These are phyloP conservation scores for Peniophora sp. DNA, from an alignment of 1,284 basidiomycete species.

Conservation along the genomic window DNA sequence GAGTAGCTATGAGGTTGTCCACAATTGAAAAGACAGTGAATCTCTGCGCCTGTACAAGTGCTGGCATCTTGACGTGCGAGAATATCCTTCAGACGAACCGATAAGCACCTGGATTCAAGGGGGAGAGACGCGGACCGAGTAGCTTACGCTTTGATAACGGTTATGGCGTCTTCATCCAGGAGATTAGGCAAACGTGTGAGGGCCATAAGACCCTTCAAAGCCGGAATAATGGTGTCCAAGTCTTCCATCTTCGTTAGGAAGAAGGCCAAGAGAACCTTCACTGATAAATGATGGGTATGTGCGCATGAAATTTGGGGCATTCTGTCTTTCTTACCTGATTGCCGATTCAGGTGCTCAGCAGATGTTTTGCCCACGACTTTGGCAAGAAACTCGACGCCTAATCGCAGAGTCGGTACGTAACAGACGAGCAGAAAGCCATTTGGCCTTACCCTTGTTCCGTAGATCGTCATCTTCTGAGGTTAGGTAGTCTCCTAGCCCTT, in stretches of 20 bases:
- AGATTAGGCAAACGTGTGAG: slow-evolving; percentile 64
- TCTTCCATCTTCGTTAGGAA: slow-evolving; percentile 85
- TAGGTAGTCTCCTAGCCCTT: slow-evolving; percentile 79
- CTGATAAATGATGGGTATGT: slow-evolving; percentile 29
- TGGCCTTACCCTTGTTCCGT: slow-evolving; percentile 64
- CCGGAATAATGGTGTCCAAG: slow-evolving; percentile 71
- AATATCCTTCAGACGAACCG: slow-evolving; percentile 64
- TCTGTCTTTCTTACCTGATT: slow-evolving; percentile 55
- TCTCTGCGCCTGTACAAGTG: slow-evolving; percentile 76
- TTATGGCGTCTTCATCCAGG: slow-evolving; percentile 62
- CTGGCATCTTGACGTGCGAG: slow-evolving; percentile 72
- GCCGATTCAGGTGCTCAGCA: slow-evolving; percentile 63
- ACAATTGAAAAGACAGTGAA: slow-evolving; percentile 80
- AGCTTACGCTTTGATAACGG: slow-evolving; percentile 65
- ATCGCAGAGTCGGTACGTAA: background rate
- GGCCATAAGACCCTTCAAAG: slow-evolving; percentile 66
- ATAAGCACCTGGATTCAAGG: slow-evolving; percentile 1
- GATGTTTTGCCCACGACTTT: slow-evolving; percentile 57
- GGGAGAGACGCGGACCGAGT: background rate
- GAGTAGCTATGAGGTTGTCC: slow-evolving; percentile 70
- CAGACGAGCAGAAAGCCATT: background rate
- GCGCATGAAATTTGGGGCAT: background rate
- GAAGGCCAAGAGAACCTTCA: slow-evolving; percentile 77
- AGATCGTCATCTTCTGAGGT: slow-evolving; percentile 78
- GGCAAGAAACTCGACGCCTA: slow-evolving; percentile 75